phyloP scores from a whole-genome alignment of 2,329 filamentous ascomycete genomes.

The Simplicillium aogashimaense region DNA sequence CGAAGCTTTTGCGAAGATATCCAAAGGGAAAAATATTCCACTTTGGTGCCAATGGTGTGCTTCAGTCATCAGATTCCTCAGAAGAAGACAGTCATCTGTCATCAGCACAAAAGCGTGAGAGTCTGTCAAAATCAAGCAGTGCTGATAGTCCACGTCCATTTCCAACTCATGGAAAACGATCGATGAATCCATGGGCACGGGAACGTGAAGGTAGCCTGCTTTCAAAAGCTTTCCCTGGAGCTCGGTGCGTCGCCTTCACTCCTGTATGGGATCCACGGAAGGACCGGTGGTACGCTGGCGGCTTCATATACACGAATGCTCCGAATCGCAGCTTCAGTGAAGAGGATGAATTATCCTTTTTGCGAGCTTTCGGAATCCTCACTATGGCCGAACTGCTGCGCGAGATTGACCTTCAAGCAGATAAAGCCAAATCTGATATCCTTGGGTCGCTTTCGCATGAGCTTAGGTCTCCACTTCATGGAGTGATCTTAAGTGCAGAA shows the following conservation, averaged over 20 bases:
- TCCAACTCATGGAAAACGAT: background rate
- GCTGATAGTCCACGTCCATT: too few species aligned
- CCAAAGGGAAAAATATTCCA: too few species aligned
- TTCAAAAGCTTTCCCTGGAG: slow-evolving; percentile 15
- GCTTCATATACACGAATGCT: slow-evolving; percentile 17
- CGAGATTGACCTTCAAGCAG: slow-evolving; percentile 18
- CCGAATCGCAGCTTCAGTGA: slow-evolving; percentile 26
- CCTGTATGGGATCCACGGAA: slow-evolving; percentile 19
- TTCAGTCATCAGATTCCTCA: too few species aligned
- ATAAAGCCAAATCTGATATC: slow-evolving; percentile 42
- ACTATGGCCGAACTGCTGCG: slow-evolving; percentile 44
- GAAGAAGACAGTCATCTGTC: too few species aligned
- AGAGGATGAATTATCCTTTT: slow-evolving; percentile 31
- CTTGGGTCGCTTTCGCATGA: slow-evolving; percentile 47
- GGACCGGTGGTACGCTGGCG: slow-evolving; percentile 23
- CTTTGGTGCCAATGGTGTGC: too few species aligned
- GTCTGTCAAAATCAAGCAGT: too few species aligned
- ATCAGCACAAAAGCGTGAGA: too few species aligned
- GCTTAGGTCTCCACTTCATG: slow-evolving; percentile 46
- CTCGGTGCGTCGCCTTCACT: slow-evolving; percentile 18
- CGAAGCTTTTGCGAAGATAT: too few species aligned
- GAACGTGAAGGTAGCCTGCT: slow-evolving; percentile 8
- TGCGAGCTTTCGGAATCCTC: slow-evolving; percentile 34
- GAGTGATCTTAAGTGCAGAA: slow-evolving; percentile 44
- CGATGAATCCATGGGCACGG: slow-evolving; percentile 1